A percentile compares a stretch with the other conserved stretches of the same genome.
Conservation (phyloP, 352 stramenopile genomes). For the Phytopythium montanum region DNA sequence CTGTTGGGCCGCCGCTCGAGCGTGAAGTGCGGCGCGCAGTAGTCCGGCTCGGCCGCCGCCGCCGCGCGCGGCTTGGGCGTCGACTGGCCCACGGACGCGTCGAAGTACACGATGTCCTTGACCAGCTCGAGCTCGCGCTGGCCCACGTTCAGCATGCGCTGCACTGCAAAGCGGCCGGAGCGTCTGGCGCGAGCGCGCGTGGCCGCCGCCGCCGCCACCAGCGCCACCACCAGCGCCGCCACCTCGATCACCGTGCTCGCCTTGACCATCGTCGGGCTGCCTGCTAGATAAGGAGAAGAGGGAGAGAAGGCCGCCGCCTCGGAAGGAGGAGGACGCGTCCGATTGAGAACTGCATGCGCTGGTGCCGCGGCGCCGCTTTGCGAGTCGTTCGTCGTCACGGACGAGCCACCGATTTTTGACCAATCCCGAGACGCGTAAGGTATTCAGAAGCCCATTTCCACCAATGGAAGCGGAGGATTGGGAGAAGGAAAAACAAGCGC, state of each 20-base stretch:
- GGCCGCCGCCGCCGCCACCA: slow-evolving; percentile 41
- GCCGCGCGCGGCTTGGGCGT: slow-evolving; percentile 3
- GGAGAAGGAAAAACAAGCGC: background rate
- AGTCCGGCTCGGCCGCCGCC: slow-evolving; percentile 3
- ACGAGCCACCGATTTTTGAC: slow-evolving; percentile 1
- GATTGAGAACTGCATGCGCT: background rate
- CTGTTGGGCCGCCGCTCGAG: slow-evolving; percentile 29
- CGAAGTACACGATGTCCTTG: slow-evolving; percentile 84
- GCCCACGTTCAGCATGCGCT: slow-evolving; percentile 42
- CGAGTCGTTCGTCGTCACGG: slow-evolving; percentile 2
- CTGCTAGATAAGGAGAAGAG: background rate
- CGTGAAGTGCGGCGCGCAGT: slow-evolving; percentile 25
- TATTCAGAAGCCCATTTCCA: slow-evolving; percentile 9
- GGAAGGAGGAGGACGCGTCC: background rate
- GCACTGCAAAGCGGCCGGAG: slow-evolving; percentile 31
- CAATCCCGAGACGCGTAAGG: background rate
- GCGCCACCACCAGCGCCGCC: slow-evolving; percentile 36
- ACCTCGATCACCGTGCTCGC: slow-evolving; percentile 35
- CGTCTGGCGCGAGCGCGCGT: slow-evolving; percentile 46
- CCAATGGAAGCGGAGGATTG: slow-evolving; percentile 2
- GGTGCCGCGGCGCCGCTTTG: background rate
- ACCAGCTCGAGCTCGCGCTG: slow-evolving; percentile 73
- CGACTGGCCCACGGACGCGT: slow-evolving; percentile 50
- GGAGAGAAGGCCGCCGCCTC: background rate
- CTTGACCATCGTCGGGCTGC: slow-evolving; percentile 32